A percentile compares a stretch with the other conserved stretches of the same genome.
These are phyloP conservation scores for Protomyces macrosporus DNA, from an alignment of 1,139 yeast genomes.

Conservation along the genomic window DNA sequence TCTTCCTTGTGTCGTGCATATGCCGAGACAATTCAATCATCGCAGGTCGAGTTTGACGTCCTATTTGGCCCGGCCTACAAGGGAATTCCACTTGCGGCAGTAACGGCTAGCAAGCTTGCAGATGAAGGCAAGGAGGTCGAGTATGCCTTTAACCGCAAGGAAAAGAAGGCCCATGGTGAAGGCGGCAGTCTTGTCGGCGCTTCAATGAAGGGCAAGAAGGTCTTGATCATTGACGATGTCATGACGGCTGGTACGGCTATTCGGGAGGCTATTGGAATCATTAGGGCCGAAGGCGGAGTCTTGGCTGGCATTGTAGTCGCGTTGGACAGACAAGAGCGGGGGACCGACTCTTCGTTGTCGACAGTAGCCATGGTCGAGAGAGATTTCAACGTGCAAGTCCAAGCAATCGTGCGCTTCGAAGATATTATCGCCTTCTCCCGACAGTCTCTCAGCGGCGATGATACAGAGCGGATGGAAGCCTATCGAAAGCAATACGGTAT, in stretches of 20 bases:
- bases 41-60: constrained; percentile 75
- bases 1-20: constrained; percentile 79
- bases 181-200: constrained; percentile 95
- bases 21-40: constrained; percentile 76
- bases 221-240: constrained; percentile 88
- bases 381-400: constrained; percentile 71
- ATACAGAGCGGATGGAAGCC: constrained; percentile 38
- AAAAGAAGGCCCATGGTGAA: constrained; percentile 96
- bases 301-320: constrained; percentile 86
- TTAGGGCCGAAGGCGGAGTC: constrained; percentile 61
- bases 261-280: constrained; percentile 83
- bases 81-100: constrained; percentile 92
- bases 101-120: constrained; percentile 84
- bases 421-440: constrained; percentile 66
- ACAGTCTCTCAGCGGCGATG: constrained; percentile 38
- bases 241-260: constrained; percentile 99
- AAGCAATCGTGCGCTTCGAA: constrained; percentile 68
- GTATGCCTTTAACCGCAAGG: constrained; percentile 50
- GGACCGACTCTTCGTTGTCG: constrained; percentile 58
- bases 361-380: constrained; percentile 78
- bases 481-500: constrained; percentile 32
- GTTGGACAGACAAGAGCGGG: constrained; percentile 88
- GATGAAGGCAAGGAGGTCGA: constrained; percentile 54
- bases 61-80: constrained; percentile 97
- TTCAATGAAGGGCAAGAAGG: constrained; percentile 59